Evolutionary conservation across 164 flowering plant species (phyloP), one percentile per base, ranked within the genome.

Genomic region (Pachysandra terminalis): DNA sequence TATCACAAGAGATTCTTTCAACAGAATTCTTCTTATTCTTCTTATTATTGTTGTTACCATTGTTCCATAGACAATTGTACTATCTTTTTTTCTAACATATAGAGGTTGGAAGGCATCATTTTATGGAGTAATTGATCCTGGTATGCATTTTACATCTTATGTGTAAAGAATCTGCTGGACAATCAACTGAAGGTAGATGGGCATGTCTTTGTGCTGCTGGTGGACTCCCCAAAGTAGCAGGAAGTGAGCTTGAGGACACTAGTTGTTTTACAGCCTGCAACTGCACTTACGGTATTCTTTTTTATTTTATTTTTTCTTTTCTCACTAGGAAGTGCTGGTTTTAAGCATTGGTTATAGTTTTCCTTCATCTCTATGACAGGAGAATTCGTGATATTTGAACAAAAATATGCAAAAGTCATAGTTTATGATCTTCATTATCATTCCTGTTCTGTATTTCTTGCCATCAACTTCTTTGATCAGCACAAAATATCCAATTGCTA

Each of bases 261-360:
- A 76, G 74, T 64, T 95, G 99, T 79, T 92, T 95, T 73, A 74
- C 86, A 17, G 71, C 87, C 67, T 95, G 99, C 85, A 85, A 88
- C 75, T 95, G 97, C 82, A 84, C 83, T 54, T 84, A 84, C 54
- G 94, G 99, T 95, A 89, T 61, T 9, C 24, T 1, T 53, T 24
- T 58, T 67, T 15, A 19, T 19, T 3, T 32, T 32, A n/a, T 32
- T 7, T 3, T 32, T 32, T 32, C 7, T 32, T 32, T 7, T 7
- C 37, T 32, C 10, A 65, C 0, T 3, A 19, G 19, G 24, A 22
- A 37, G 0, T 35, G 26, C 52, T 56, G 23, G n/a, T 21, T 35
- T 53, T 65, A 19, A 41, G 4, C 48, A 21, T 49, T 28, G n/a
- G 12, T 60, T 7, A 19, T 32, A 32, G 37, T 3, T 32, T 32